Evolutionary conservation across 192 early-diverging fungal species (phyloP), one percentile per base, ranked within the genome.

Genomic region (Cladochytrium replicatum): DNA sequence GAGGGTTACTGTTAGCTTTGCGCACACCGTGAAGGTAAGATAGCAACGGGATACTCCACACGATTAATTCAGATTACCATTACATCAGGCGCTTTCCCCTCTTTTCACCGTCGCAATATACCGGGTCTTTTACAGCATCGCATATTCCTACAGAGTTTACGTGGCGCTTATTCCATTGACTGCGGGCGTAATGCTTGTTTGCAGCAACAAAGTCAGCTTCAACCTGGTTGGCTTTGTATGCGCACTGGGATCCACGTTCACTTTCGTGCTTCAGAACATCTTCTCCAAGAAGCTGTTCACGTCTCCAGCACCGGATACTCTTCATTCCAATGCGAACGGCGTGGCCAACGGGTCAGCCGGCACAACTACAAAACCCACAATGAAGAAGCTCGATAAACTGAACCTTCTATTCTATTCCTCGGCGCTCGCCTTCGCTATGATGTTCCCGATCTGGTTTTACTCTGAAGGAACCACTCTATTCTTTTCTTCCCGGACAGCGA

Each of bases 1-100:
- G 32, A 58, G 66, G 17, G 79, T 90, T n/a, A 77, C 88, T 1
- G 83, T 93, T 7, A 83, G 78, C 40, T 78, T 91, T 57, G 81
- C 85, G 7, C 90, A 93, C 49, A 93, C 90, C 1, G 83, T 93
- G 53, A 92, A 92, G 79, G 87, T 89, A 63, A 61, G n/a, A 39
- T 45, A 54, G 9, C 31, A 22, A 38, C 27, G 19, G 40, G 11
- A 21, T 43, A 41, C 9, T 22, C 52, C 15, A 66, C 4, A 17
- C 21, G 29, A 3, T 41, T n/a, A 3, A 21, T 26, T 1, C 17
- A 50, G 17, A 32, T 32, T 46, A 6, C 37, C 7, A 19, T 48
- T 6, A 63, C 19, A 23, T 15, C 42, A 72, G 71, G 88, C 90
- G 6, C 56, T 91, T 2, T 86, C 86, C 19, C 90, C 90, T 9